A percentile compares a stretch with the other conserved stretches of the same genome.
phyloP scores from a whole-genome alignment of 129 eudicot genomes.

The Tanacetum coccineum region DNA sequence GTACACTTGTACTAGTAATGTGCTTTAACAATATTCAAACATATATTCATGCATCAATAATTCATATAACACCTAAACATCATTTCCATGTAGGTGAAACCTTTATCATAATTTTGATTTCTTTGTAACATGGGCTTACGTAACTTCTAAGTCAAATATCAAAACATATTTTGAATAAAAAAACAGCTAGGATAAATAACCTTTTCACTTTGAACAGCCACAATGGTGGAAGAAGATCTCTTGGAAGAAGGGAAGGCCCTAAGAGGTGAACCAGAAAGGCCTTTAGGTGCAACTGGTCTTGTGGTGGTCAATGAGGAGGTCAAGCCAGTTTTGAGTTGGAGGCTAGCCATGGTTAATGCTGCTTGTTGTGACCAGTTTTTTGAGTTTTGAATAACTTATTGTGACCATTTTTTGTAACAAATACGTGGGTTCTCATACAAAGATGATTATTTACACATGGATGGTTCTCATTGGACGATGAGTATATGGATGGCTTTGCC shows the following conservation, averaged over 20 bases:
- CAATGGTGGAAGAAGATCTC: constrained; percentile 60
- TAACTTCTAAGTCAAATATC: no score
- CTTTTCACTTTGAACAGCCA: constrained; percentile 73
- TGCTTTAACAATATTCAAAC: background rate
- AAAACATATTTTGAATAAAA: constrained; percentile 4
- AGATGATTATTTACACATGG: constrained; percentile 32
- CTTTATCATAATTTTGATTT: background rate
- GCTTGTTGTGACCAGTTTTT: constrained; percentile 25
- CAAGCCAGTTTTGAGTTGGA: constrained; percentile 69
- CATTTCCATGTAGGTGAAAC: background rate
- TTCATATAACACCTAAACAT: no score
- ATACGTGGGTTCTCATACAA: constrained; percentile 41
- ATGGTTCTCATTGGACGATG: constrained; percentile 40
- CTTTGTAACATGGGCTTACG: no score
- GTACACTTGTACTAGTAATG: background rate
- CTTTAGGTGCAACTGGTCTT: constrained; percentile 63
- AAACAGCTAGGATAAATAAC: constrained; percentile 29
- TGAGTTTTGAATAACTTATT: constrained; percentile 29
- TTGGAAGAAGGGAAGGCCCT: constrained; percentile 57
- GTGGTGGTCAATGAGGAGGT: constrained; percentile 51
- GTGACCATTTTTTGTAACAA: constrained; percentile 33
- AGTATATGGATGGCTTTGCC: constrained; percentile 23
- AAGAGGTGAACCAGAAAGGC: constrained; percentile 75
- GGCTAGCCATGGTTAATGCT: constrained; percentile 79
- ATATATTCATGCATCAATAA: background rate